These are phyloP conservation scores for Caryopteris hybrid DNA, from an alignment of 305 asterid species.

Conservation along the genomic window DNA sequence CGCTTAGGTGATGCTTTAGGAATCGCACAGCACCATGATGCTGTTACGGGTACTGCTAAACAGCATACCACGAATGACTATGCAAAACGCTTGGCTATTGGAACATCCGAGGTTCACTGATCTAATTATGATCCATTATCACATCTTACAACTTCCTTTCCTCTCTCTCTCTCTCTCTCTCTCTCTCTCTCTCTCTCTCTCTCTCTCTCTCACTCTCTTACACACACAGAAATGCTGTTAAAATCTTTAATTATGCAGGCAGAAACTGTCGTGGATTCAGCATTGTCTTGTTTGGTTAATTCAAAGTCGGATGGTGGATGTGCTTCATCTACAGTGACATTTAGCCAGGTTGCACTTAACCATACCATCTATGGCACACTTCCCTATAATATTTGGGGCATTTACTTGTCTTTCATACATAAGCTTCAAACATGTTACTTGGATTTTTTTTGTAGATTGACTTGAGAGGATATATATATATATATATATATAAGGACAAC, in stretches of 20 bases:
- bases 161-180: background rate
- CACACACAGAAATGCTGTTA: background rate
- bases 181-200: too few relatives aligned
- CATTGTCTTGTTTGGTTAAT: slow-evolving; percentile 60
- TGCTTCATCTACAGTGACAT: slow-evolving; percentile 29
- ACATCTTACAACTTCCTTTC: background rate
- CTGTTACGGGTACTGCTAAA: slow-evolving; percentile 75
- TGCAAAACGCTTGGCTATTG: slow-evolving; percentile 79
- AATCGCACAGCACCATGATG: slow-evolving; percentile 84
- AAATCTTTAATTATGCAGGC: slow-evolving; percentile 35
- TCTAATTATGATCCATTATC: background rate
- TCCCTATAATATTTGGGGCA: background rate
- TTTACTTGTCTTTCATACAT: too few relatives aligned
- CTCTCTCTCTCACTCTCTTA: background rate
- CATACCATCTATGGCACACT: background rate
- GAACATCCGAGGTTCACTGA: slow-evolving; percentile 50
- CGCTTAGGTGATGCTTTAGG: slow-evolving; percentile 73
- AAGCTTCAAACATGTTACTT: too few relatives aligned
- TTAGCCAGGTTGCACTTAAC: slow-evolving; percentile 48
- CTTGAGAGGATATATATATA: too few relatives aligned
- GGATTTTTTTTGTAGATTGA: too few relatives aligned
- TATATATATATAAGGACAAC: too few relatives aligned
- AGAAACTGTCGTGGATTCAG: slow-evolving; percentile 51
- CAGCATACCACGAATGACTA: slow-evolving; percentile 87
- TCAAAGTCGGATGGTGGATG: slow-evolving; percentile 36